Evolutionary conservation across 75 land plant genomes (phyloP).

Genomic region (Cryptomeria japonica): DNA sequence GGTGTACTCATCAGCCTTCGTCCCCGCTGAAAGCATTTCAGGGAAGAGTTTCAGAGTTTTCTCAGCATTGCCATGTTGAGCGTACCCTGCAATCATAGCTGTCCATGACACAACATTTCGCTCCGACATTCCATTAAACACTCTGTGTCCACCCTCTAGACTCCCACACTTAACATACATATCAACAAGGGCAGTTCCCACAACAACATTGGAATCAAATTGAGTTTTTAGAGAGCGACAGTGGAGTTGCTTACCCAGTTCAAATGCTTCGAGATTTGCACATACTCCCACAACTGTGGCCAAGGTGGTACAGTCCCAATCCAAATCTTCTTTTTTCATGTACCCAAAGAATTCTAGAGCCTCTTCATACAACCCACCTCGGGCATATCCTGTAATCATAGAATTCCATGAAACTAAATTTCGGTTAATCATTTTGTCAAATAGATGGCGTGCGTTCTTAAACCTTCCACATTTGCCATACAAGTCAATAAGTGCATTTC

Average conservation of each 20-base stretch:
- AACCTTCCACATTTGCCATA: constrained; percentile 63
- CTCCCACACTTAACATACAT: constrained; percentile 52
- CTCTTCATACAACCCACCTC: constrained; percentile 39
- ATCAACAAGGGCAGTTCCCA: constrained; percentile 46
- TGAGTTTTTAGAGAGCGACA: constrained; percentile 32
- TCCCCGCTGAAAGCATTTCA: neutral
- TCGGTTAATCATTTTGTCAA: constrained; percentile 27
- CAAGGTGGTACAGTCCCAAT: constrained; percentile 32
- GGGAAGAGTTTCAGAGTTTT: constrained; percentile 53
- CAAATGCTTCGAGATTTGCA: constrained; percentile 35
- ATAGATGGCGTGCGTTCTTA: constrained; percentile 34
- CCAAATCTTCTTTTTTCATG: constrained; percentile 21
- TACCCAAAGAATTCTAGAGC: constrained; percentile 26
- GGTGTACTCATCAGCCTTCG: constrained; percentile 16
- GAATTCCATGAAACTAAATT: constrained; percentile 70
- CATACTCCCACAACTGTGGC: constrained; percentile 53
- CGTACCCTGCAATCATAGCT: constrained; percentile 62
- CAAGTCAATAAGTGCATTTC: constrained; percentile 62
- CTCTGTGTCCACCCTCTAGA: constrained; percentile 21
- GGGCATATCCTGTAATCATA: constrained; percentile 59
- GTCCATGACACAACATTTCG: constrained; percentile 67
- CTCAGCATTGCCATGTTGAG: constrained; percentile 44
- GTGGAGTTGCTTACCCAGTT: constrained; percentile 35
- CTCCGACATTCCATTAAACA: constrained; percentile 47
- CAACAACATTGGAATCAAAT: constrained; percentile 33